Evolutionary conservation across 2,329 filamentous ascomycete species (phyloP), one percentile per base, ranked within the genome.

Genomic region (Sporothrix curviconia): DNA sequence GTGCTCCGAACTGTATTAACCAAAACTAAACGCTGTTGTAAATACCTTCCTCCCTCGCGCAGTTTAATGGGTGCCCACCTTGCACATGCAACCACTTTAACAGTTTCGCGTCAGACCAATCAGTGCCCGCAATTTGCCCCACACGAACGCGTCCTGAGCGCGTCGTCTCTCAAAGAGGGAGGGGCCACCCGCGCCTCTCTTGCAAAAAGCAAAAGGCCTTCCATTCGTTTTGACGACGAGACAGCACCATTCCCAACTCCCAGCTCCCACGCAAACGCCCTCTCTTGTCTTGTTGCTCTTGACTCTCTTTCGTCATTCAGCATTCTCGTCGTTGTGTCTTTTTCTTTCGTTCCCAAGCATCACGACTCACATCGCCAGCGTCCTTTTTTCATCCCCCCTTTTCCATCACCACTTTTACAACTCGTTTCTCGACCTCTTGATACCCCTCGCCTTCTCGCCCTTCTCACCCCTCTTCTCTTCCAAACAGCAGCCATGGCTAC

Each of bases 401-500:
- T 42, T 51, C 43, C 19, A 34, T 30, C 30, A 6, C 30, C 32
- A 49, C 19, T 36, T 15, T 37, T 44, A n/a, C n/a, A n/a, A n/a
- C 12, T 55, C 34, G 7, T 34, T n/a, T 17, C 15, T 53, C 24
- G 28, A 28, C 24, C 17, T 22, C 37, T 50, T 30, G 25, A 25
- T 37, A 46, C 32, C 22, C 24, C n/a, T n/a, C n/a, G n/a, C n/a
- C n/a, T n/a, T n/a, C n/a, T n/a, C n/a, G n/a, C n/a, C n/a, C n/a
- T n/a, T n/a, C n/a, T n/a, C n/a, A n/a, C n/a, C 7, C 17, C n/a
- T 17, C 43, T 30, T 24, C 40, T 7, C 34, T 36, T 8, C 42
- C 12, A 19, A 28, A 62, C 62, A 22, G 52, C 64, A 46, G 55
- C 63, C 59, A 79, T 80, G 77, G 76, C 77, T 66, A 70, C 78